Conservation (phyloP, 106 monocot genomes). For the Allium sativum region DNA sequence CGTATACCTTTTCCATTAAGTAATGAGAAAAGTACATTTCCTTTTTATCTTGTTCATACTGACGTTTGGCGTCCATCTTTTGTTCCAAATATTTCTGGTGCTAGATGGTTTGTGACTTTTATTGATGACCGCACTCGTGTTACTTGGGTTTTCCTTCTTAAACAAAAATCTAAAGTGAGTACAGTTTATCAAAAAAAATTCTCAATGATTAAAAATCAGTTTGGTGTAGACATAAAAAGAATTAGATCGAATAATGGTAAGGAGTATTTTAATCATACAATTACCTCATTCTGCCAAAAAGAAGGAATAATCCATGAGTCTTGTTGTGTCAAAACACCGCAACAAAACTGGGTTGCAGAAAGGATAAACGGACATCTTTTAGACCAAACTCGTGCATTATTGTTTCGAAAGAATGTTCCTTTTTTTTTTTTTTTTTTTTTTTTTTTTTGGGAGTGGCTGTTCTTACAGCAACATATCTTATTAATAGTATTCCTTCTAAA, state of each 20-base stretch:
- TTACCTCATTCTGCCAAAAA: not conserved
- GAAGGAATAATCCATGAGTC: slow-evolving; percentile 7
- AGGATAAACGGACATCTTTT: slow-evolving; percentile 8
- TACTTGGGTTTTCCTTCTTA: slow-evolving; percentile 4
- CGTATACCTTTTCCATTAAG: not conserved
- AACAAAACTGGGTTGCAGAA: slow-evolving; percentile 4
- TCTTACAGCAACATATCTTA: not conserved
- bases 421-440: too few relatives aligned
- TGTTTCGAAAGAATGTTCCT: slow-evolving; percentile 1
- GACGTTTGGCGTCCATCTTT: not conserved
- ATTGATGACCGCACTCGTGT: slow-evolving; percentile 6
- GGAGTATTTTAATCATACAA: slow-evolving; percentile 1
- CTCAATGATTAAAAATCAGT: slow-evolving; percentile 1
- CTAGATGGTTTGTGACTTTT: slow-evolving; percentile 7
- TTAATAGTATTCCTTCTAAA: not conserved
- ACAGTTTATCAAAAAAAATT: not conserved
- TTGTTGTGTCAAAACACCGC: slow-evolving; percentile 1
- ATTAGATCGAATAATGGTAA: not conserved
- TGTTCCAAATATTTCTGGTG: not conserved
- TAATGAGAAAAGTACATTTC: slow-evolving; percentile 1
- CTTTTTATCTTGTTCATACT: slow-evolving; percentile 4
- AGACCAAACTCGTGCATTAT: not conserved
- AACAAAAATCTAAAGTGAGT: not conserved
- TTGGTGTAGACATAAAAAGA: not conserved
- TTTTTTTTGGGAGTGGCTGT: not conserved